Percentiles rank a stretch among this genome's conserved stretches.
phyloP scores from a whole-genome alignment of 129 eudicot genomes.

The Pulicaria dysenterica region DNA sequence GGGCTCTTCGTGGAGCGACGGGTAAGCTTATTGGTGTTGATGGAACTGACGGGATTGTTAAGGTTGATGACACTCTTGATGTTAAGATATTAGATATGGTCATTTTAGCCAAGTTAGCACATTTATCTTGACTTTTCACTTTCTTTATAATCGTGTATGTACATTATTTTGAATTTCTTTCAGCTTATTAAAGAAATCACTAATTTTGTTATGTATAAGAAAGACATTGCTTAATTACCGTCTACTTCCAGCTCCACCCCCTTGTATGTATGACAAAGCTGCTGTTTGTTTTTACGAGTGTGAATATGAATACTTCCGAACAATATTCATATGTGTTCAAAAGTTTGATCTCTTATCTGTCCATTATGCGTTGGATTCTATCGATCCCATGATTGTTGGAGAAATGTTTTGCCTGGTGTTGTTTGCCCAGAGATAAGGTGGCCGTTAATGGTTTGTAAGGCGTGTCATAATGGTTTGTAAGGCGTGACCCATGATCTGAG shows the following conservation, averaged over 20 bases:
- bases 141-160: constrained; percentile 8
- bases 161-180: constrained; percentile 13
- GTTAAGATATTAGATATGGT: constrained; percentile 89
- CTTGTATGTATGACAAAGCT: no score
- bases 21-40: constrained; percentile 94
- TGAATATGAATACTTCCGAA: no score
- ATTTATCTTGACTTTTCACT: constrained; percentile 27
- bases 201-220: not conserved
- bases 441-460: no score
- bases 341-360: no score
- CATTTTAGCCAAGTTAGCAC: constrained; percentile 67
- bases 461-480: no score
- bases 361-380: no score
- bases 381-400: no score
- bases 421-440: no score
- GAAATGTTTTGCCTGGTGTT: no score
- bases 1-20: constrained; percentile 74
- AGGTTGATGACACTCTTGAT: constrained; percentile 77
- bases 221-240: not conserved
- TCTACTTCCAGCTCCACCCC: not conserved
- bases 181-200: not conserved
- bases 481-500: no score
- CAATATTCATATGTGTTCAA: no score
- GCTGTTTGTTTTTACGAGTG: no score
- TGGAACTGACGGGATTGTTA: constrained; percentile 89